Evolutionary conservation across 176 grass and related monocot genomes (phyloP).

Genomic region (Poa pratensis): DNA sequence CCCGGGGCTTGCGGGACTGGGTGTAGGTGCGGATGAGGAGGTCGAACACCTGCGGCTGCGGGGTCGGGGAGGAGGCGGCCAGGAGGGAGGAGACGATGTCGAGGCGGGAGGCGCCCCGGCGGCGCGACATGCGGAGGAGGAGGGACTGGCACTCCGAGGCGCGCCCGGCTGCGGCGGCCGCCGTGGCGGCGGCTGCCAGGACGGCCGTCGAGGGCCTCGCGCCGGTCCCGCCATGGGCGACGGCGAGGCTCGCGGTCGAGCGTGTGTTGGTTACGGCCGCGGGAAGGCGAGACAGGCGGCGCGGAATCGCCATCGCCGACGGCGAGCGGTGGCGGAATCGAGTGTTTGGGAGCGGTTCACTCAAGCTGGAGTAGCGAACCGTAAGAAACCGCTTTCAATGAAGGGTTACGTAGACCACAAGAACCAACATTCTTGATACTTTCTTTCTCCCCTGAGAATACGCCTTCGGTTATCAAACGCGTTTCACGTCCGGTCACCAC

Average conservation of each 20-base stretch:
- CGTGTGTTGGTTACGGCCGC: background rate
- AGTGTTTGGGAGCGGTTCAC: background rate
- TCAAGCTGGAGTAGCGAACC: background rate
- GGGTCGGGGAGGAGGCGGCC: slow-evolving; percentile 35
- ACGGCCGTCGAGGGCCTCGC: slow-evolving; percentile 48
- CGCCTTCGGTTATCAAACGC: background rate
- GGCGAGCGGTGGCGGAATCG: background rate
- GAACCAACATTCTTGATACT: no score
- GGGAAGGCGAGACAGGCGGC: slow-evolving; percentile 1
- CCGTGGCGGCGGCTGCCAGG: slow-evolving; percentile 63
- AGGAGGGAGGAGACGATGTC: slow-evolving; percentile 62
- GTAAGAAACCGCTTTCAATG: background rate
- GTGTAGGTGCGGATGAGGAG: slow-evolving; percentile 96
- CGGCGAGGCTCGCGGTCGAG: background rate
- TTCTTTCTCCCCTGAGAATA: no score
- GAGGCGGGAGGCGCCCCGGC: slow-evolving; percentile 58
- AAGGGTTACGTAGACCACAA: background rate
- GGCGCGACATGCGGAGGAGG: slow-evolving; percentile 89
- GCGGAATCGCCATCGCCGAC: slow-evolving; percentile 40
- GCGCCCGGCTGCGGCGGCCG: slow-evolving; percentile 48
- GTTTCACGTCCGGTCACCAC: background rate
- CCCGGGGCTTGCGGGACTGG: slow-evolving; percentile 82
- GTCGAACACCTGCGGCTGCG: slow-evolving; percentile 67
- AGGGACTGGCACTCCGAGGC: slow-evolving; percentile 72
- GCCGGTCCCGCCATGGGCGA: background rate